Evolutionary conservation across 176 grass and related monocot species (phyloP), one percentile per base, ranked within the genome.

Genomic region (Oryza brachyantha): DNA sequence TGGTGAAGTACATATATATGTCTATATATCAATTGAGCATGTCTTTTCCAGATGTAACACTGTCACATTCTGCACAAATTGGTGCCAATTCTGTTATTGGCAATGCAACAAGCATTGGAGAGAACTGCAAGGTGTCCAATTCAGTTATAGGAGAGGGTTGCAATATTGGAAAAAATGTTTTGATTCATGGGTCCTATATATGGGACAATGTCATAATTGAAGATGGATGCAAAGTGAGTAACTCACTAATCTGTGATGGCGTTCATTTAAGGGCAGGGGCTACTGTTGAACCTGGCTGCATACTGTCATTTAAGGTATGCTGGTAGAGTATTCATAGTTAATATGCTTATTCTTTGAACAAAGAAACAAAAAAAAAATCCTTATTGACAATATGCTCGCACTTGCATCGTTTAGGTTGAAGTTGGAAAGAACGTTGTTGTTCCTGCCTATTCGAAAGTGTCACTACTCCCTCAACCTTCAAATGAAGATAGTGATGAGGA

Each of bases 401-500:
- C 74, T 83, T 77, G 19, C 85, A 64, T 42, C 25, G 66, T 75
- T 76, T 79, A 99, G 96, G 93, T 99, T 83, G 92, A 95, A 93
- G 92, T 99, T 59, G 96, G 92, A 85, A 93, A 90, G 61, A 86
- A 93, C 76, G 87, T 89, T 78, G 68, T 65, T 69, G 40, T 99
- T 77, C 88, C 92, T 79, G 78, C 90, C 57, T 88, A 99, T 81
- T 99, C 96, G 35, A 99, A 93, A 87, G 88, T 99, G n/a, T 90
- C 96, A 22, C 79, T 95, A 63, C 88, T 90, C 84, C 72, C 82
- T 36, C 92, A 99, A 61, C 96, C 96, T 67, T 91, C 90, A 54
- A 88, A 90, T 42, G 89, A 98, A 89, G 95, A 98, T 66, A 98
- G 95, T 7, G 92, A 94, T 64, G 95, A 98, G 72, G 95, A 98